These are phyloP conservation scores for Xylogone sp. DNA, from an alignment of 2,329 filamentous ascomycete species.

Conservation along the genomic window DNA sequence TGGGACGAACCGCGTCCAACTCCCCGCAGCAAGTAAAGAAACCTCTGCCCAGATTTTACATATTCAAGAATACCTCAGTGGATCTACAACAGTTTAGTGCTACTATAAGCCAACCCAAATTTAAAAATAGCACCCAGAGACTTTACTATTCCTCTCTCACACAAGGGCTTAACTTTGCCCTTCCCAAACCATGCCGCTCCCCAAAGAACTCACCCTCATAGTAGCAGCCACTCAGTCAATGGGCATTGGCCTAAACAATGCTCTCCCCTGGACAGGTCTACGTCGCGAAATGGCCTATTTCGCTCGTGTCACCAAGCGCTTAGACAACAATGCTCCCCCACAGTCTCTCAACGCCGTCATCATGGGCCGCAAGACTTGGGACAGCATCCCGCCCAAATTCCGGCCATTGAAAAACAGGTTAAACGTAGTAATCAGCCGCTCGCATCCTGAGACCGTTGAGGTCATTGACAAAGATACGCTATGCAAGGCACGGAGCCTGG, in stretches of 20 bases:
- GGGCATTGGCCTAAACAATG: conserved; percentile 79
- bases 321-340: conserved; percentile 4
- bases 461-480: background rate
- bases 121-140: too few relatives aligned
- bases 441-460: conserved; percentile 15
- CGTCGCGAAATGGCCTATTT: conserved; percentile 95
- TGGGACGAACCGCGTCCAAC: background rate
- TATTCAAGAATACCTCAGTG: too few relatives aligned
- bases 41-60: background rate
- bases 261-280: conserved; percentile 84
- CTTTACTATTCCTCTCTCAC: too few relatives aligned
- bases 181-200: conserved; percentile 6
- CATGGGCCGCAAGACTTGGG: conserved; percentile 98
- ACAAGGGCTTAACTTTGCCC: too few relatives aligned
- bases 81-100: too few relatives aligned
- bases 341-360: conserved; percentile 67
- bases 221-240: conserved; percentile 85
- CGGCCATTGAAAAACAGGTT: conserved; percentile 75
- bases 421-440: conserved; percentile 76
- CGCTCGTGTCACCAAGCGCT: conserved; percentile 72
- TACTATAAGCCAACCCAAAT: too few relatives aligned
- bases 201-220: conserved; percentile 73
- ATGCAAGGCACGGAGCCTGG: background rate
- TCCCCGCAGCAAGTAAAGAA: background rate
- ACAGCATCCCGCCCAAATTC: conserved; percentile 76